Evolutionary conservation across 2,329 filamentous ascomycete species (phyloP).

Genomic region (Colletotrichum sp.): DNA sequence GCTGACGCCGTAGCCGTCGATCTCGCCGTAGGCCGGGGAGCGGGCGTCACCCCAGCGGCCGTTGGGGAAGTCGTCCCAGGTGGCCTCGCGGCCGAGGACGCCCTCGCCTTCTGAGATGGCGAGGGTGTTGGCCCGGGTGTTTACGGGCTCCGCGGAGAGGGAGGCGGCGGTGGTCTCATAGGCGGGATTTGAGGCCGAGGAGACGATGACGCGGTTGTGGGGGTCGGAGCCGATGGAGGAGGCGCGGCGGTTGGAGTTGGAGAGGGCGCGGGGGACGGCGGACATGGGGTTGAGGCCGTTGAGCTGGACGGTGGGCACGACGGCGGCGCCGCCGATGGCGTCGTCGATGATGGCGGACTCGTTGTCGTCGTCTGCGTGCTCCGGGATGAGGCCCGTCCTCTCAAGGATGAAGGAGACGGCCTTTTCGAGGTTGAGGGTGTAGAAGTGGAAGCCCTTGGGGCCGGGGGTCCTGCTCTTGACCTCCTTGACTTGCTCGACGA

Average conservation of each 20-base stretch:
- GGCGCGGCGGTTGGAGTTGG: constrained; percentile 62
- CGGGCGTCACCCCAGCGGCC: constrained; percentile 93
- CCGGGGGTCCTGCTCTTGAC: constrained; percentile 61
- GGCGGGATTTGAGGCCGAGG: constrained; percentile 63
- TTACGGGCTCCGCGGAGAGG: constrained; percentile 69
- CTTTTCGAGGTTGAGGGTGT: constrained; percentile 95
- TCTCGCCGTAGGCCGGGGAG: constrained; percentile 93
- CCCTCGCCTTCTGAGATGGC: constrained; percentile 96
- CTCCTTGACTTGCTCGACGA: constrained; percentile 78
- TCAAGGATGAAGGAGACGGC: constrained; percentile 93
- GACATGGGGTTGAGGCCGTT: constrained; percentile 48
- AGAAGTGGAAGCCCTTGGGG: constrained; percentile 91
- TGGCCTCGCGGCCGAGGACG: constrained; percentile 87
- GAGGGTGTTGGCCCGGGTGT: constrained; percentile 82
- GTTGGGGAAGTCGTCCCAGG: constrained; percentile 98
- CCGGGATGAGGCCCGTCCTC: constrained; percentile 80
- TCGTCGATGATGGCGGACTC: constrained; percentile 58
- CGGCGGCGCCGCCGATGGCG: constrained; percentile 35
- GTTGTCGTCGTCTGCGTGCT: constrained; percentile 56
- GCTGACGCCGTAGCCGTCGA: constrained; percentile 97
- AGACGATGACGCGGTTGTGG: constrained; percentile 86
- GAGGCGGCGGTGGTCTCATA: constrained; percentile 80
- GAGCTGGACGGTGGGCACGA: constrained; percentile 51
- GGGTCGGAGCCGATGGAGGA: constrained; percentile 85
- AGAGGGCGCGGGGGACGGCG: constrained; percentile 36